Evolutionary conservation across 2,329 filamentous ascomycete genomes (phyloP), one percentile per base, ranked within the genome.

Genomic region (Tolypocladium ophioglossoides): DNA sequence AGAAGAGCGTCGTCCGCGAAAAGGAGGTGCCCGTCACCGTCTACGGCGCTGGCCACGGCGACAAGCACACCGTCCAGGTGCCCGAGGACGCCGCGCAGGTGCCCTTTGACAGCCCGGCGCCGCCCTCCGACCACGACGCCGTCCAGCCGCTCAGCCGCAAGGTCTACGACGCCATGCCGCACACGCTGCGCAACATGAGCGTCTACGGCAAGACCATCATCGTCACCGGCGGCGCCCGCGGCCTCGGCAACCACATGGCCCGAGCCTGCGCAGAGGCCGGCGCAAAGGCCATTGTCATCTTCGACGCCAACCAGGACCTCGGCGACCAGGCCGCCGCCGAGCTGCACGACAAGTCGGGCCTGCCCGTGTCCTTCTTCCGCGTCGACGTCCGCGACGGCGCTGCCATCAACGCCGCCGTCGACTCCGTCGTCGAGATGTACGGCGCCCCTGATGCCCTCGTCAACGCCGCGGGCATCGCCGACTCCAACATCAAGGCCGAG

Each of bases 401-500:
- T 46, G 85, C 83, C 59, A 86, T 91, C 69, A 80, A 84, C 62
- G 80, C 84, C 53, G 85, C 85, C 24, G 83, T 91, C 52, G 76
- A 82, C 58, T 78, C 82, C 55, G 81, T 88, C 41, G 79, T 83
- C 46, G 75, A 82, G 57, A 75, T 83, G 58, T 87, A 85, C 62
- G 87, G 87, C 52, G 74, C 79, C 12, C 80, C 88, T 14, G 85
- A 91, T 64, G 83, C 89, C 35, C 76, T 91, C n/a, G 79, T 91
- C 73, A 90, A 89, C 74, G 84, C 85, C 50, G 87, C 87, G 48
- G 87, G 87, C 66, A 89, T 91, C 59, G 87, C 87, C 59, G 87
- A 91, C 69, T 90, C 86, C 68, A 91, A 91, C 78, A 87, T 91
- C 74, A 86, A 87, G 70, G 87, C 86, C 51, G 87, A 91, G 77